Evolutionary conservation across 768 basidiomycete species (phyloP), one percentile per base, ranked within the genome.

Genomic region (Punctularia strigosozonata): DNA sequence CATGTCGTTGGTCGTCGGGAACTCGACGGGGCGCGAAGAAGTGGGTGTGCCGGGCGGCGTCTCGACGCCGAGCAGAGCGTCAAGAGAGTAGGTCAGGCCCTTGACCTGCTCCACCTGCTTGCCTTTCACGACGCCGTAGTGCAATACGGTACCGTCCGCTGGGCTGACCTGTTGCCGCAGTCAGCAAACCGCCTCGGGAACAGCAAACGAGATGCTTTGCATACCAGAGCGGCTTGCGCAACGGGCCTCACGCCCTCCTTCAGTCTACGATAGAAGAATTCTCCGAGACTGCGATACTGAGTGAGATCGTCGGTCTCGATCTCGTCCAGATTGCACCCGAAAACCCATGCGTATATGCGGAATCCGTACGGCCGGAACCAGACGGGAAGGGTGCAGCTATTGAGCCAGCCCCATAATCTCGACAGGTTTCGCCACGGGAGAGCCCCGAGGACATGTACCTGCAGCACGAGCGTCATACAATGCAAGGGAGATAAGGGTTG

Each of bases 401-500:
- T 99, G 44, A 98, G 51, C 58, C 91, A 92, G 5, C 95, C 95
- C 91, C 94, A 98, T 4, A 98, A 60, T 2, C 92, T 81, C n/a
- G 94, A 98, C 54, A 97, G 77, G 44, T 90, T 90, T 30, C 92
- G 78, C 5, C 98, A 72, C 0, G 95, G 95, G 1, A 99, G 73
- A 7, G 92, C 92, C 37, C 92, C 94, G 37, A 98, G 68, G 34
- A 98, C 91, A 60, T 94, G 86, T n/a, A 98, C 89, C 90, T 88
- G 44, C 5, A 17, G 15, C 19, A 6, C 23, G 15, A 19, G 25
- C 14, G 23, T 21, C 12, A 22, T 10, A 36, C 35, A 34, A 6
- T n/a, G 31, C 28, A 13, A 25, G 15, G 38, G 17, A 21, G 14
- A 38, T 18, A 26, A 40, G n/a, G 31, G 36, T 28, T 25, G 31